phyloP scores from a whole-genome alignment of 768 basidiomycete genomes.

The Rhizopogon vinicolor region DNA sequence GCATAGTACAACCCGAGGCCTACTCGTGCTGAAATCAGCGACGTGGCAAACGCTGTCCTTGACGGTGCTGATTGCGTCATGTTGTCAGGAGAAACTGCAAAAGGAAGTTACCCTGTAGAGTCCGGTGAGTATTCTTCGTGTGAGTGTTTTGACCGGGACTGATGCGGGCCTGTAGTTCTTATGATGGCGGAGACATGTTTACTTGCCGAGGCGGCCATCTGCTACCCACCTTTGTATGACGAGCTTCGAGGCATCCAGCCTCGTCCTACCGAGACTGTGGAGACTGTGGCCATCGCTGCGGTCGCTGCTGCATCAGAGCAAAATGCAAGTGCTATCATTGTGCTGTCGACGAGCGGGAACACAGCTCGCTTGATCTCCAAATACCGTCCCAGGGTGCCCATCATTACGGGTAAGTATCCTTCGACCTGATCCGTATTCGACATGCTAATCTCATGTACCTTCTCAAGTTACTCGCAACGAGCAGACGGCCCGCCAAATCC shows the following conservation, averaged over 20 bases:
- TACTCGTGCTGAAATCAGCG: constrained; percentile 97
- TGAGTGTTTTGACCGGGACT: constrained; percentile 1
- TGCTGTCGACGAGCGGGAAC: constrained; percentile 94
- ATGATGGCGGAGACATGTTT: constrained; percentile 99
- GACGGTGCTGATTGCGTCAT: constrained; percentile 99
- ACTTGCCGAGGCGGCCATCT: constrained; percentile 93
- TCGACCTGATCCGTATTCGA: neutral
- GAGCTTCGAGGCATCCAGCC: constrained; percentile 75
- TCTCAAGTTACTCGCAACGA: constrained; percentile 86
- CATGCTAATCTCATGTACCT: neutral
- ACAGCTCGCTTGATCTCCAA: constrained; percentile 95
- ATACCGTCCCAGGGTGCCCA: constrained; percentile 90
- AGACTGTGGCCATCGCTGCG: constrained; percentile 95
- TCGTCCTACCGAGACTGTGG: constrained; percentile 89
- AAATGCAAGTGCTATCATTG: constrained; percentile 90
- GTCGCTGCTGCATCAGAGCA: constrained; percentile 96
- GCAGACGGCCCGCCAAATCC: constrained; percentile 94
- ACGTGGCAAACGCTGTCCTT: constrained; percentile 98
- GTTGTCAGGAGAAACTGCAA: constrained; percentile 99
- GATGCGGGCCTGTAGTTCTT: constrained; percentile 50
- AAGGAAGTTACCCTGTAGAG: constrained; percentile 93
- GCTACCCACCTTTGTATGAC: constrained; percentile 92
- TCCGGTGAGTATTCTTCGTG: constrained; percentile 55
- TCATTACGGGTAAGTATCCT: constrained; percentile 75
- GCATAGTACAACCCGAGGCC: constrained; percentile 92